Conservation (phyloP, 225 moss, liverwort and hornwort genomes). For the Thuidium tamariscinum region DNA sequence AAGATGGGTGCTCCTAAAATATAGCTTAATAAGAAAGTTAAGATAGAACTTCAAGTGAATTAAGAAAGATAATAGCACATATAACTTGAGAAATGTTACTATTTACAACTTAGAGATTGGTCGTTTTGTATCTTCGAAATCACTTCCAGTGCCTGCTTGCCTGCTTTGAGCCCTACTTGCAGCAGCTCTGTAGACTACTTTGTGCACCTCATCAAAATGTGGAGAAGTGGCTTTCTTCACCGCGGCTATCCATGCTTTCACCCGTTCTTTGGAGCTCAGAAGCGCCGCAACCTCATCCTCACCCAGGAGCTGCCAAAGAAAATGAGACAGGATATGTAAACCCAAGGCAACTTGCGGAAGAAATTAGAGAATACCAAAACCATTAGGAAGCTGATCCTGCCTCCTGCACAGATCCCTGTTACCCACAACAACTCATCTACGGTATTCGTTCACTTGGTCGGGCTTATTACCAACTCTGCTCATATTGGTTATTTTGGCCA, state of each 20-base stretch:
- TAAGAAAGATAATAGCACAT: not conserved
- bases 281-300: conserved; percentile 16
- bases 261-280: conserved; percentile 26
- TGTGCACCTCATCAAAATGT: conserved; percentile 52
- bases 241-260: conserved; percentile 36
- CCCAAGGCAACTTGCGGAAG: not conserved
- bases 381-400: not conserved
- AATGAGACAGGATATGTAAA: not conserved
- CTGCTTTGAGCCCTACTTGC: not conserved
- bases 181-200: conserved; percentile 5
- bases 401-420: not conserved
- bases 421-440: not conserved
- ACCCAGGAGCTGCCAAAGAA: conserved; percentile 38
- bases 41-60: not conserved
- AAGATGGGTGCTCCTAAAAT: not conserved
- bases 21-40: not conserved
- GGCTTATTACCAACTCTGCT: not conserved
- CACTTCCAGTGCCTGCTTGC: not conserved
- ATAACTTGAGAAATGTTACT: not conserved
- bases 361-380: not conserved
- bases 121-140: not conserved
- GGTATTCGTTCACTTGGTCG: not conserved
- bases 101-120: conserved; percentile 29
- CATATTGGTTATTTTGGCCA: not conserved
- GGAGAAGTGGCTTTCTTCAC: conserved; percentile 36